Evolutionary conservation across 495 filamentous ascomycete species (phyloP).

Genomic region (Halenospora varia): DNA sequence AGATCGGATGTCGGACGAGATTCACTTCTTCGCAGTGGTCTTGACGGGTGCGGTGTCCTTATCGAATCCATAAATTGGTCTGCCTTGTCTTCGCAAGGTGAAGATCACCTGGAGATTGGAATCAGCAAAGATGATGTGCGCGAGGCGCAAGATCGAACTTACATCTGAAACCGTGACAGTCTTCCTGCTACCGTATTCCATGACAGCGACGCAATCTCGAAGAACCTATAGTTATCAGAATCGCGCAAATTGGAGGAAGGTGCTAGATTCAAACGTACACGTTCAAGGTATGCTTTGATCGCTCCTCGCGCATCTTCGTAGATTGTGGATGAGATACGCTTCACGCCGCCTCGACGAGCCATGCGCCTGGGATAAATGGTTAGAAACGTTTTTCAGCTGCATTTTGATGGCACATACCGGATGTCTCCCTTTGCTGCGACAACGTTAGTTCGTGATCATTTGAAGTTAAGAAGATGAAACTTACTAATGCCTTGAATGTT

Average conservation of each 20-base stretch:
- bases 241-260: neutral
- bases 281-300: conserved; percentile 47
- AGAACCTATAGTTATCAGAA: conserved; percentile 42
- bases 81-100: conserved; percentile 44
- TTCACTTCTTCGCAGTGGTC: too few species aligned
- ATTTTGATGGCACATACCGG: conserved; percentile 44
- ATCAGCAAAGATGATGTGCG: neutral
- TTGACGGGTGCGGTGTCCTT: too few species aligned
- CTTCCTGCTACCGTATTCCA: conserved; percentile 44
- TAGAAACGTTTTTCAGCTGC: neutral
- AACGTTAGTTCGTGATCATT: neutral
- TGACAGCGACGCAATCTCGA: conserved; percentile 42
- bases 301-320: conserved; percentile 64
- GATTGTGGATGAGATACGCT: conserved; percentile 62
- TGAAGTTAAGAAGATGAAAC: conserved; percentile 16
- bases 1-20: too few species aligned
- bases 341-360: conserved; percentile 74
- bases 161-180: conserved; percentile 65
- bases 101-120: conserved; percentile 52
- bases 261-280: conserved; percentile 35
- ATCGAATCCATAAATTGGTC: conserved; percentile 48
- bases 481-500: conserved; percentile 62
- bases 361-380: conserved; percentile 51
- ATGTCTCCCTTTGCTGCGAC: conserved; percentile 58
- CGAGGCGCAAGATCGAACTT: conserved; percentile 24